A percentile compares a stretch with the other conserved stretches of the same genome.
Evolutionary conservation across 768 basidiomycete species (phyloP).

Genomic region (Agaricus subrufescens): DNA sequence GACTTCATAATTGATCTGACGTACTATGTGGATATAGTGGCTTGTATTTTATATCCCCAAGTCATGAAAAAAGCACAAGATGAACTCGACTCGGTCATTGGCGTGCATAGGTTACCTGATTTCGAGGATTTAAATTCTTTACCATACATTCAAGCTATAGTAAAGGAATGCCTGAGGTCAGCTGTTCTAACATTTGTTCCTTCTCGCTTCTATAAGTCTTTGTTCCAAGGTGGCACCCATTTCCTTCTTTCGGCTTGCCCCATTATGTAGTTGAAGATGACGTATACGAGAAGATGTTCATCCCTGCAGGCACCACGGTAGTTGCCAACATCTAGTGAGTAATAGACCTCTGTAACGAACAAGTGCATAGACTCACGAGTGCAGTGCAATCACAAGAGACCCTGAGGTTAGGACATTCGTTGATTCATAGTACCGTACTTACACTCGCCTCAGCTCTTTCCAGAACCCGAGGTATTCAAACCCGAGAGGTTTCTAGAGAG

Average conservation of each 20-base stretch:
- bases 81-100: neutral
- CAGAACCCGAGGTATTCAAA: constrained; percentile 16
- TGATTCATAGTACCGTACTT: constrained; percentile 13
- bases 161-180: neutral
- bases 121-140: neutral
- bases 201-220: neutral
- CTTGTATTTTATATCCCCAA: neutral
- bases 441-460: constrained; percentile 17
- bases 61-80: neutral
- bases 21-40: too few relatives aligned
- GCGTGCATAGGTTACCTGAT: neutral
- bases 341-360: too few relatives aligned
- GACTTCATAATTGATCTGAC: too few relatives aligned
- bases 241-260: neutral
- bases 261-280: neutral
- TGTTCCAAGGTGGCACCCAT: neutral
- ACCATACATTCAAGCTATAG: neutral
- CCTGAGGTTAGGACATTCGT: neutral
- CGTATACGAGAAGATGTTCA: neutral
- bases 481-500: constrained; percentile 20
- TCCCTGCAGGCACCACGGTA: neutral
- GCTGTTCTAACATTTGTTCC: neutral
- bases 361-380: too few relatives aligned
- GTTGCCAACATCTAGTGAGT: neutral
- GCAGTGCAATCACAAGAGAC: neutral